A percentile compares a stretch with the other conserved stretches of the same genome.
phyloP scores from a whole-genome alignment of 331 rosid species.

The Stylosanthes scabra region DNA sequence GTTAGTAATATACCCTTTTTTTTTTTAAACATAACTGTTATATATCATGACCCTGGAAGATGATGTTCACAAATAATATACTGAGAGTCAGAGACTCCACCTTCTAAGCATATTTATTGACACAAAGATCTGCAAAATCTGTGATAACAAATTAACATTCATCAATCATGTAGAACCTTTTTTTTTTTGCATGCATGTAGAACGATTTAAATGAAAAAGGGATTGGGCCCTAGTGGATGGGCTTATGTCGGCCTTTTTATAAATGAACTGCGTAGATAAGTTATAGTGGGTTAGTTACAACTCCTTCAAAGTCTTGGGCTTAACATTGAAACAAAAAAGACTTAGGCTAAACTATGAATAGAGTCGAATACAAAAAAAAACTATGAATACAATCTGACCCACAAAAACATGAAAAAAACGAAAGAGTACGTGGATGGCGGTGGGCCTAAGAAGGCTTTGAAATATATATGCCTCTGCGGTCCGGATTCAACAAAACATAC shows the following conservation, averaged over 20 bases:
- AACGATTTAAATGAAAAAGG: neutral
- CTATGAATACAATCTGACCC: too few species aligned
- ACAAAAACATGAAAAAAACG: too few species aligned
- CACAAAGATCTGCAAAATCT: neutral
- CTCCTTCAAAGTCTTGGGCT: too few species aligned
- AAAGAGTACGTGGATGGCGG: neutral
- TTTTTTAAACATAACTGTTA: neutral
- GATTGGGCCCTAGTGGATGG: neutral
- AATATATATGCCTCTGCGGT: too few species aligned
- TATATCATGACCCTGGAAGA: neutral
- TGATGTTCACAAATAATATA: neutral
- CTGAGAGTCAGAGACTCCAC: neutral
- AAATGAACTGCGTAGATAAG: neutral
- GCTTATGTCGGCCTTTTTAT: neutral
- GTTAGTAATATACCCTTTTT: neutral
- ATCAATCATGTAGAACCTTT: too few species aligned
- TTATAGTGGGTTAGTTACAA: too few species aligned
- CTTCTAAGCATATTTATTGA: neutral
- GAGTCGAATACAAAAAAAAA: too few species aligned
- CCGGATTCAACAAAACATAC: too few species aligned
- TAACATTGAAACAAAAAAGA: too few species aligned
- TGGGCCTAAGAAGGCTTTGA: neutral
- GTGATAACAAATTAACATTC: too few species aligned
- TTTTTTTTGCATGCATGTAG: neutral
- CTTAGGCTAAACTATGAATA: too few species aligned